Percentiles rank a stretch among this genome's conserved stretches.
phyloP scores from a whole-genome alignment of 1,139 yeast genomes.

The Debaryomyces nepalensis region DNA sequence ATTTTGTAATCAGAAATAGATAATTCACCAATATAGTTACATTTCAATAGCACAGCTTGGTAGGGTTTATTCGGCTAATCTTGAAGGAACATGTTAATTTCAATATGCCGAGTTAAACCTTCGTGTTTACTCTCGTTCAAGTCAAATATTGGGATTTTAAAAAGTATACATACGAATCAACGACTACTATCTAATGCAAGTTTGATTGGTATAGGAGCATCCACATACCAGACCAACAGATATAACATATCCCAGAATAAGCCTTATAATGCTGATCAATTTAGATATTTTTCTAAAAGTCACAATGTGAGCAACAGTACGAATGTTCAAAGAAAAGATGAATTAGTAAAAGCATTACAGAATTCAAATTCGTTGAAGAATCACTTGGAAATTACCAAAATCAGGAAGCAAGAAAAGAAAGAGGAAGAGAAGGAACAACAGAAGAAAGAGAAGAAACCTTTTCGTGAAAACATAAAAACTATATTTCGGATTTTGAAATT shows the following conservation, averaged over 20 bases:
- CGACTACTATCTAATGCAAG: conserved; percentile 2
- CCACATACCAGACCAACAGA: not conserved
- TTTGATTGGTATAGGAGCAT: not conserved
- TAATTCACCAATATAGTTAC: not conserved
- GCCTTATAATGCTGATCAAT: not conserved
- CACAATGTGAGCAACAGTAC: conserved; percentile 8
- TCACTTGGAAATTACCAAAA: conserved; percentile 36
- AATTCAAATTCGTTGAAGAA: conserved; percentile 30
- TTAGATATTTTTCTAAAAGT: conserved; percentile 10
- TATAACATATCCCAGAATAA: not conserved
- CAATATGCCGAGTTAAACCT: conserved; percentile 10
- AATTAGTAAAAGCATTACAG: conserved; percentile 17
- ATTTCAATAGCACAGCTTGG: not conserved
- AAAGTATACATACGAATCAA: conserved; percentile 4
- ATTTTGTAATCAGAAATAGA: not conserved
- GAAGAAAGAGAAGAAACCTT: conserved; percentile 30
- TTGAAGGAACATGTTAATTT: conserved; percentile 6
- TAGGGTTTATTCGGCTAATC: not conserved
- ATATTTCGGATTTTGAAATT: conserved; percentile 42
- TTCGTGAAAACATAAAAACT: conserved; percentile 41
- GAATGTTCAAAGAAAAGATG: conserved; percentile 10
- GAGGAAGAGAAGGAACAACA: conserved; percentile 41
- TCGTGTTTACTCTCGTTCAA: conserved; percentile 3
- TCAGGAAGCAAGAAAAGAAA: conserved; percentile 32
- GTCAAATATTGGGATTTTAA: conserved; percentile 7